A percentile compares a stretch with the other conserved stretches of the same genome.
Conservation (phyloP, 1,284 basidiomycete species). For the Ganoderma leucocontextum region DNA sequence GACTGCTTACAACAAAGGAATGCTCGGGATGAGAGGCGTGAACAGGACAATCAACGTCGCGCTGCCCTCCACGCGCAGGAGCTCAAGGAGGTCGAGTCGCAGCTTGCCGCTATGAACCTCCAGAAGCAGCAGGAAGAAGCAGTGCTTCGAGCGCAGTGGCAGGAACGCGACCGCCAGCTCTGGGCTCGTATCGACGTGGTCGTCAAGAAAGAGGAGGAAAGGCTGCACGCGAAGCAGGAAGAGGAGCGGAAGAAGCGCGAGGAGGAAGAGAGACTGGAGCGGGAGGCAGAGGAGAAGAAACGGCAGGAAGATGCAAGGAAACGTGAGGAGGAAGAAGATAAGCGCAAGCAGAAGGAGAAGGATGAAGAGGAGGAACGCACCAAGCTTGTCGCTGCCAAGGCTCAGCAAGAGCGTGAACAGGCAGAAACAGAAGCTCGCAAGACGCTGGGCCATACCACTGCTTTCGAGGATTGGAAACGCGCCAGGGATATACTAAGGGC, state of each 20-base stretch:
- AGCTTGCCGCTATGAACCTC: slow-evolving; percentile 52
- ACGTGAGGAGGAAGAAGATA: slow-evolving; percentile 50
- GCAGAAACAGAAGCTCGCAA: slow-evolving; percentile 42
- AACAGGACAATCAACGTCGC: slow-evolving; percentile 48
- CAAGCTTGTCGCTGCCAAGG: slow-evolving; percentile 48
- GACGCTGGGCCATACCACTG: slow-evolving; percentile 57
- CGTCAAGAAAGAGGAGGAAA: slow-evolving; percentile 74
- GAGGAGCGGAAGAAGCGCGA: slow-evolving; percentile 40
- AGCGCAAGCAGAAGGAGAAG: slow-evolving; percentile 44
- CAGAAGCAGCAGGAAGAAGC: slow-evolving; percentile 57
- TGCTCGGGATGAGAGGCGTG: slow-evolving; percentile 47
- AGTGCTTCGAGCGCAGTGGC: slow-evolving; percentile 55
- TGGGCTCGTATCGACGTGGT: slow-evolving; percentile 69
- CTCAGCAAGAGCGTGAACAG: slow-evolving; percentile 39
- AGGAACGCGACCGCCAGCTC: slow-evolving; percentile 57
- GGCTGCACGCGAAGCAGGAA: slow-evolving; percentile 57
- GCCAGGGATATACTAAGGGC: slow-evolving; percentile 72
- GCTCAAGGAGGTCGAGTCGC: slow-evolving; percentile 54
- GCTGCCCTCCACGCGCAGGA: slow-evolving; percentile 54
- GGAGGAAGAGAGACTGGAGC: slow-evolving; percentile 38
- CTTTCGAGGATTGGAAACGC: slow-evolving; percentile 73
- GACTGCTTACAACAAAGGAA: slow-evolving; percentile 50
- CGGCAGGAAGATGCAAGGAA: slow-evolving; percentile 41
- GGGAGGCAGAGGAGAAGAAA: slow-evolving; percentile 45
- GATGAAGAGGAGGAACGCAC: slow-evolving; percentile 45